Evolutionary conservation across 805 yeast species (phyloP).

Genomic region (Candida dajiaensis): DNA sequence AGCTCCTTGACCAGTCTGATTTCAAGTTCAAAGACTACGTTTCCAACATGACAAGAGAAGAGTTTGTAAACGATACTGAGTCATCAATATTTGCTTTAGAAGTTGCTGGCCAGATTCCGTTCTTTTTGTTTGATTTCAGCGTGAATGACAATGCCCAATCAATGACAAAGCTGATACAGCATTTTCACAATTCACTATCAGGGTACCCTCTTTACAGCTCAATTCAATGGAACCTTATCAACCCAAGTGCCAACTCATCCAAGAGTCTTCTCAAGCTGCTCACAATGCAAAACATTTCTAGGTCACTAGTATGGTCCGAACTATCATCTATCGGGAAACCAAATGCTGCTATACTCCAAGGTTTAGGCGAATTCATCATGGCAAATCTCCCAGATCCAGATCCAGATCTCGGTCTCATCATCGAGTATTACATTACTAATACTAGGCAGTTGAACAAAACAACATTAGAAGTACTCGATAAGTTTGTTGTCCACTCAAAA

Average conservation of each 20-base stretch:
- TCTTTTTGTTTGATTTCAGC: constrained; percentile 10
- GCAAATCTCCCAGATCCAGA: not conserved
- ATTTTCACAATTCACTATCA: not conserved
- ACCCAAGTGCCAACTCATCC: constrained; percentile 6
- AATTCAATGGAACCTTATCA: constrained; percentile 15
- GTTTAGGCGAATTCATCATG: constrained; percentile 10
- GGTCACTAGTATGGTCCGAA: constrained; percentile 12
- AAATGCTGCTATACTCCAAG: constrained; percentile 9
- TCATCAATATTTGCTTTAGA: not conserved
- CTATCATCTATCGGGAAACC: constrained; percentile 11
- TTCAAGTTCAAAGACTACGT: constrained; percentile 15
- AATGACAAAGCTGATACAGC: constrained; percentile 1
- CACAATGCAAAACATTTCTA: constrained; percentile 9
- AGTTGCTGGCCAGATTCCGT: constrained; percentile 8
- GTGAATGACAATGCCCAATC: constrained; percentile 7
- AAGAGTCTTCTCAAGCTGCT: constrained; percentile 9
- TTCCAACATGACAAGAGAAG: constrained; percentile 9
- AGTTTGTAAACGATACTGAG: constrained; percentile 8
- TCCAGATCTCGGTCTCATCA: constrained; percentile 1
- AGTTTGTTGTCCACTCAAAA: constrained; percentile 4
- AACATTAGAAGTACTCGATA: constrained; percentile 4
- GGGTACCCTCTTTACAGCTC: not conserved
- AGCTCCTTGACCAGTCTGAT: constrained; percentile 10
- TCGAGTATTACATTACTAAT: constrained; percentile 4
- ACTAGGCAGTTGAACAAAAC: not conserved